Conservation (phyloP, 2,329 filamentous ascomycete species). For the Ceratocystis alfenasii region DNA sequence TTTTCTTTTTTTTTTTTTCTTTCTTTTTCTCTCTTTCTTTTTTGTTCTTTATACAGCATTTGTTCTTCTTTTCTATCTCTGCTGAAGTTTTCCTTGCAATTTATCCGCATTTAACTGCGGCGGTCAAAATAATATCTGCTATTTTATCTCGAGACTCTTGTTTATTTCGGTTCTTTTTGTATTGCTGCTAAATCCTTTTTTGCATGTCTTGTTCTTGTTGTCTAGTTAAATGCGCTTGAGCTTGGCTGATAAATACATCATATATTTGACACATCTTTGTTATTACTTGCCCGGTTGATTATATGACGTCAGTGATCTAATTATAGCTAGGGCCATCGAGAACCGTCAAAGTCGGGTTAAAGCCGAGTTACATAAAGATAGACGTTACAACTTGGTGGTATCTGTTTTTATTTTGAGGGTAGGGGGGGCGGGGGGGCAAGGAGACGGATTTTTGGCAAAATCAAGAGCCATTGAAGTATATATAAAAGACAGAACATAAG, state of each 20-base stretch:
- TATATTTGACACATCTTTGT: no score
- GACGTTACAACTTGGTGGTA: background rate
- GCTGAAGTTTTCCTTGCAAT: background rate
- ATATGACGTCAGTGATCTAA: no score
- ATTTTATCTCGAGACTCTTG: background rate
- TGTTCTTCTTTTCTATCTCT: no score
- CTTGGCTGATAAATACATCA: no score
- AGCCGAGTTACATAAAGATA: background rate
- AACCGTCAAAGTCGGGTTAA: background rate
- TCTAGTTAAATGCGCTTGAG: no score
- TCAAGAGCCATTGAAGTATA: background rate
- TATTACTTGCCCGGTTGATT: no score
- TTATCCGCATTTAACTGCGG: slow-evolving; percentile 1
- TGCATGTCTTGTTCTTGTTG: background rate
- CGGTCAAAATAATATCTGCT: background rate
- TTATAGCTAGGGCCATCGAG: no score
- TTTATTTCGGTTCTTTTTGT: background rate
- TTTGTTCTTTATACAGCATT: background rate
- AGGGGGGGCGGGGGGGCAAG: no score
- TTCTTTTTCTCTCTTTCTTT: background rate
- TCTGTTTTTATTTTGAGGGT: background rate
- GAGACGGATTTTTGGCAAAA: no score
- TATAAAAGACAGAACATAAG: background rate
- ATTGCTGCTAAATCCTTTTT: background rate
- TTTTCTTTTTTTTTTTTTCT: background rate